These are phyloP conservation scores for Mycena vitilis DNA, from an alignment of 768 basidiomycete genomes.

Conservation along the genomic window DNA sequence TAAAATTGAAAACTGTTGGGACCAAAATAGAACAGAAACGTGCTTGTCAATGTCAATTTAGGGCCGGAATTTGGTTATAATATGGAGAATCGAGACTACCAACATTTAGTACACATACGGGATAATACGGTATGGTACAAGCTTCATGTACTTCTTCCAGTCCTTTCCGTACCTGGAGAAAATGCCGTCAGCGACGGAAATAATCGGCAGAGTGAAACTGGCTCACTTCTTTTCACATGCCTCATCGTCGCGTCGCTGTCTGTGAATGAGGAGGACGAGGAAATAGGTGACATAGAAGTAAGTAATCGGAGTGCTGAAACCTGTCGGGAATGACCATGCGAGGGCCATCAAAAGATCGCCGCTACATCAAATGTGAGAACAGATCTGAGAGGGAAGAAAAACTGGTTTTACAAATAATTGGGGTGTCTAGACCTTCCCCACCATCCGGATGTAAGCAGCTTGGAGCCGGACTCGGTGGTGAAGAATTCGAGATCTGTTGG, in stretches of 20 bases:
- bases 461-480: conserved; percentile 86
- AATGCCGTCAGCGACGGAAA: conserved; percentile 16
- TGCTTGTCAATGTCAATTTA: conserved; percentile 9
- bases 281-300: conserved; percentile 97
- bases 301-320: conserved; percentile 91
- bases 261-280: conserved; percentile 86
- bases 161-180: conserved; percentile 83
- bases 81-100: not conserved
- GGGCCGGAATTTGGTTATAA: too few relatives aligned
- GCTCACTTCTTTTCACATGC: conserved; percentile 88
- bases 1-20: not conserved
- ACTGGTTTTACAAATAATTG: conserved; percentile 77
- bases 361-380: conserved; percentile 48
- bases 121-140: conserved; percentile 80
- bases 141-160: conserved; percentile 80
- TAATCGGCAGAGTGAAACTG: not conserved
- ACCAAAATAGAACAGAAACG: conserved; percentile 1
- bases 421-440: conserved; percentile 97
- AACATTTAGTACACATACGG: conserved; percentile 69
- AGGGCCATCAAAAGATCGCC: conserved; percentile 91
- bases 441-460: conserved; percentile 95
- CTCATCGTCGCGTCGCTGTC: conserved; percentile 93
- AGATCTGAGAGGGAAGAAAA: conserved; percentile 9
- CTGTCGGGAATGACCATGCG: conserved; percentile 94
- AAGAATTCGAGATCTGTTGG: conserved; percentile 79